Percentiles rank a stretch among this genome's conserved stretches.
Evolutionary conservation across 2,329 filamentous ascomycete genomes (phyloP).

Genomic region (Neonectria punicea): DNA sequence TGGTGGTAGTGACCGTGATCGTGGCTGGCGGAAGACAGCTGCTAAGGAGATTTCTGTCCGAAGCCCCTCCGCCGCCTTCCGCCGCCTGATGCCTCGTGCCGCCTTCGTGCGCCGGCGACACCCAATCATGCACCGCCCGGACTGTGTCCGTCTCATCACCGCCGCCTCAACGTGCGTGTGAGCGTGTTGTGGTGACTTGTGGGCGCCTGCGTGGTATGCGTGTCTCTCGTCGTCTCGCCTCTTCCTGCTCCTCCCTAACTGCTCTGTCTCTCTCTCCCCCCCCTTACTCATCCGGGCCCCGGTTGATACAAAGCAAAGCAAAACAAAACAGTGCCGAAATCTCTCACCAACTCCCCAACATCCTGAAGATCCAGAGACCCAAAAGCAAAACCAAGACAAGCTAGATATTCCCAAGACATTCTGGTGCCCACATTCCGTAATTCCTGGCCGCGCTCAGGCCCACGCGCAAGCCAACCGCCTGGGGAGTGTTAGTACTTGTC

Average conservation of each 20-base stretch:
- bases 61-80: constrained; percentile 26
- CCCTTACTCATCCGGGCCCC: constrained; percentile 17
- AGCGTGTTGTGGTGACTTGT: neutral
- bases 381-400: neutral
- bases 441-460: neutral
- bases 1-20: constrained; percentile 36
- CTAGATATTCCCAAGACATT: neutral
- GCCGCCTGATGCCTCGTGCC: constrained; percentile 8
- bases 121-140: constrained; percentile 12
- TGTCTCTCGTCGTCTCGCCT: neutral
- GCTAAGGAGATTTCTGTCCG: constrained; percentile 36
- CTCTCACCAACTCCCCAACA: neutral
- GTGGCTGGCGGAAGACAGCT: constrained; percentile 38
- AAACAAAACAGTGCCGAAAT: neutral
- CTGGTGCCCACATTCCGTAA: neutral
- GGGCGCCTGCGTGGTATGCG: constrained; percentile 7
- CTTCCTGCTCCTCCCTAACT: no score
- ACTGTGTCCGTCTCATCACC: constrained; percentile 21
- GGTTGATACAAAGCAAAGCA: neutral
- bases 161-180: constrained; percentile 18
- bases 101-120: constrained; percentile 5
- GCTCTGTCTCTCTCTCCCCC: neutral
- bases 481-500: constrained; percentile 5
- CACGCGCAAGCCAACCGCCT: constrained; percentile 8
- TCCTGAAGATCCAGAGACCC: neutral